A percentile compares a stretch with the other conserved stretches of the same genome.
phyloP scores from a whole-genome alignment of 495 filamentous ascomycete genomes.

The Cercophora sp. region DNA sequence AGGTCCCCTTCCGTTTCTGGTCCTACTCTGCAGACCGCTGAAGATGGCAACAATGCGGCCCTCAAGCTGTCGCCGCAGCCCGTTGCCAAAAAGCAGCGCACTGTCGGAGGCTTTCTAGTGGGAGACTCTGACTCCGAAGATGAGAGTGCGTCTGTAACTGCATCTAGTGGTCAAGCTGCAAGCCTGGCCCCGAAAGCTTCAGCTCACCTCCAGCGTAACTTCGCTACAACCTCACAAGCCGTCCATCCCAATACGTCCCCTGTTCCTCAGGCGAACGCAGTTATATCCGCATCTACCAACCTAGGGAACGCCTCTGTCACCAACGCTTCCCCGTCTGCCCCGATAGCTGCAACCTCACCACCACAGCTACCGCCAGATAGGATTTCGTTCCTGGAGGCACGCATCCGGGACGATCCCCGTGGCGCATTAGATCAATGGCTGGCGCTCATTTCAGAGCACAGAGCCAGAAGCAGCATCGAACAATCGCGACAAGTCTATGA shows the following conservation, averaged over 20 bases:
- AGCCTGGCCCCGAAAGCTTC: slow-evolving; percentile 13
- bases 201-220: slow-evolving; percentile 23
- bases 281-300: too few species aligned
- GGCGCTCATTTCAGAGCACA: slow-evolving; percentile 78
- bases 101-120: slow-evolving; percentile 74
- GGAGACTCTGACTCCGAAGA: slow-evolving; percentile 64
- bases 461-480: slow-evolving; percentile 72
- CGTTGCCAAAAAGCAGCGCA: slow-evolving; percentile 57
- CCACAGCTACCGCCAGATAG: slow-evolving; percentile 63
- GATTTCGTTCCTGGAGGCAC: slow-evolving; percentile 81
- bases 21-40: slow-evolving; percentile 25
- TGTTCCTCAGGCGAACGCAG: slow-evolving; percentile 25
- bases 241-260: slow-evolving; percentile 16
- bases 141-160: slow-evolving; percentile 30
- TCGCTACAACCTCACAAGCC: too few species aligned
- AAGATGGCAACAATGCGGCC: slow-evolving; percentile 26
- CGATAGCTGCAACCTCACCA: slow-evolving; percentile 15
- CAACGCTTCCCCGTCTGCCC: slow-evolving; percentile 9
- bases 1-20: slow-evolving; percentile 17
- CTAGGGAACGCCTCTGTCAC: slow-evolving; percentile 1
- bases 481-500: slow-evolving; percentile 79
- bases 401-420: slow-evolving; percentile 83
- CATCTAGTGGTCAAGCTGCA: slow-evolving; percentile 17
- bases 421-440: slow-evolving; percentile 91
- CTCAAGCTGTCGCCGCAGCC: slow-evolving; percentile 33